Evolutionary conservation across 495 filamentous ascomycete species (phyloP).

Genomic region (Trichoderma orchidacearum): DNA sequence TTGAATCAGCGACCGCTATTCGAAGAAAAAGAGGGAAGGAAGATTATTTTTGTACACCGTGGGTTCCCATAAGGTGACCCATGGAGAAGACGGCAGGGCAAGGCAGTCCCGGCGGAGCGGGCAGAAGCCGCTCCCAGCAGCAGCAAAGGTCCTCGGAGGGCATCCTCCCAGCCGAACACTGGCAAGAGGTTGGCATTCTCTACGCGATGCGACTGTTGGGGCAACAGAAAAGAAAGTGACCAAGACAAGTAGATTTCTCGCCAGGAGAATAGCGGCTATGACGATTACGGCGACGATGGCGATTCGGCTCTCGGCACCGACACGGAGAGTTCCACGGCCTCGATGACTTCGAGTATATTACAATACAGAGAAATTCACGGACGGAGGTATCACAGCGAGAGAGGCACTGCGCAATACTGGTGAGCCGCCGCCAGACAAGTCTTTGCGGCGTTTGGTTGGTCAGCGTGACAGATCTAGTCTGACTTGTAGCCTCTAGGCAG

Average conservation of each 20-base stretch:
- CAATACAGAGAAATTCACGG: slow-evolving; percentile 27
- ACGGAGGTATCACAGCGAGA: slow-evolving; percentile 22
- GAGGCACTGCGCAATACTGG: slow-evolving; percentile 17
- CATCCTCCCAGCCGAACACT: slow-evolving; percentile 1
- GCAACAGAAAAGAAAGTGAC: background rate
- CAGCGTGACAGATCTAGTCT: background rate
- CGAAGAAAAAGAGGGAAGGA: background rate
- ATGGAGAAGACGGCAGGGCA: background rate
- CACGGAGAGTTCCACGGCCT: slow-evolving; percentile 22
- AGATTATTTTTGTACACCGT: background rate
- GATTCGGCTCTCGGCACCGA: slow-evolving; percentile 24
- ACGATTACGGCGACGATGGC: slow-evolving; percentile 11
- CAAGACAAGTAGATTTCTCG: background rate
- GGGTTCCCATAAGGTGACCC: background rate
- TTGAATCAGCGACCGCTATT: background rate
- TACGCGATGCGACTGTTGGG: background rate
- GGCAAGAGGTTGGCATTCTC: background rate
- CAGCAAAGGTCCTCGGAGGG: background rate
- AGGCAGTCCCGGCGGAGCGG: background rate
- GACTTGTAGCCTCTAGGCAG: slow-evolving; percentile 11
- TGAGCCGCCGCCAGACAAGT: background rate
- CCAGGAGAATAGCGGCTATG: background rate
- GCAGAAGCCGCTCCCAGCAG: background rate
- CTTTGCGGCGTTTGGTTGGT: background rate
- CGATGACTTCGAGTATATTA: slow-evolving; percentile 26